phyloP scores from a whole-genome alignment of 306 rosid genomes.

The Cicer arietinum region DNA sequence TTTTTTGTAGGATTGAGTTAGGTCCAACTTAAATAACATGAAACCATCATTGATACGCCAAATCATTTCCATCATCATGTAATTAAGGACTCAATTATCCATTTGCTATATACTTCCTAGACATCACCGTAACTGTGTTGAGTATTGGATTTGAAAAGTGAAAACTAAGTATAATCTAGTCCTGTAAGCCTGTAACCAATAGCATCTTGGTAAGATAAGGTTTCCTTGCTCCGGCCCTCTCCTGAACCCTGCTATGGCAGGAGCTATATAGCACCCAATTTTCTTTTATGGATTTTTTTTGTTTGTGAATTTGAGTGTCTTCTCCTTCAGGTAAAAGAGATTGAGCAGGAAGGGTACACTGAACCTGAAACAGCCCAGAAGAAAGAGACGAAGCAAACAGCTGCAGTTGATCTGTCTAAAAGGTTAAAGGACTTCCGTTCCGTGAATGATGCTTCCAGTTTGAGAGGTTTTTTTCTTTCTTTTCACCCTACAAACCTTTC shows the following conservation, averaged over 20 bases:
- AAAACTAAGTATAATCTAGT: background rate
- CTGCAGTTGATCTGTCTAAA: constrained; percentile 93
- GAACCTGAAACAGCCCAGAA: constrained; percentile 65
- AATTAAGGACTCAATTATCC: constrained; percentile 12
- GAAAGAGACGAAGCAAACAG: constrained; percentile 76
- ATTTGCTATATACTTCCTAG: constrained; percentile 9
- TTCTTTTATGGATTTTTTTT: background rate
- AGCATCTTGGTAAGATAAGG: background rate
- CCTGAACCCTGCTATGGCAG: background rate
- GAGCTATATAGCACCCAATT: background rate
- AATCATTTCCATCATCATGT: background rate
- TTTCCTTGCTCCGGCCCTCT: background rate
- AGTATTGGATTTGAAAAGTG: constrained; percentile 4
- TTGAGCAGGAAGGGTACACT: constrained; percentile 72
- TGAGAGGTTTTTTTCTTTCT: constrained; percentile 65
- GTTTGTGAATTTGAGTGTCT: constrained; percentile 28
- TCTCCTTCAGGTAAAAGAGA: constrained; percentile 78
- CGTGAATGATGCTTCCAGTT: constrained; percentile 80
- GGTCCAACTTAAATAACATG: background rate
- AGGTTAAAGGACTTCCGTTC: constrained; percentile 85
- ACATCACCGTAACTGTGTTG: background rate
- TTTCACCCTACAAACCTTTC: constrained; percentile 8
- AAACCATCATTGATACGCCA: background rate
- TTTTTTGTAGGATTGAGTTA: background rate
- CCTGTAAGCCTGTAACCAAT: background rate